Evolutionary conservation across 2,329 filamentous ascomycete genomes (phyloP).

Genomic region (Colletotrichum tanaceti): DNA sequence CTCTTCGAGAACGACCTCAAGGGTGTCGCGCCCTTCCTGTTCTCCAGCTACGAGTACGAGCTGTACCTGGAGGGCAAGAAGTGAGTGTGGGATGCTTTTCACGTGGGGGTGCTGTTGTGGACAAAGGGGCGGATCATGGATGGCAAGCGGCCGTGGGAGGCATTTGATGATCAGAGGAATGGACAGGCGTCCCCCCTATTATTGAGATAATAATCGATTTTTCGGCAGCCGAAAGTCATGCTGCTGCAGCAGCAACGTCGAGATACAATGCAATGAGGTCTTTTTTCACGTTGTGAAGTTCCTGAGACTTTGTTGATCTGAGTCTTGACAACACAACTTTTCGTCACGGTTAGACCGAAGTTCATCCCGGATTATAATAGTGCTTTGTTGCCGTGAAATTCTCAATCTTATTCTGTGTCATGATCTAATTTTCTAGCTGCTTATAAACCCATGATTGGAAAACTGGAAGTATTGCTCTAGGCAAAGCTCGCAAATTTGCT

Average conservation of each 20-base stretch:
- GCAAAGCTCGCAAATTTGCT: neutral
- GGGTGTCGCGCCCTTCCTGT: constrained; percentile 44
- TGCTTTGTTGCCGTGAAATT: no score
- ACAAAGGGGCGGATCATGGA: neutral
- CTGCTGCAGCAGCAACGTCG: no score
- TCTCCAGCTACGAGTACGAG: constrained; percentile 45
- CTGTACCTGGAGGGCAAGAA: constrained; percentile 36
- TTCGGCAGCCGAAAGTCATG: no score
- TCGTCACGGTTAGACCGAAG: no score
- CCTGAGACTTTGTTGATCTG: neutral
- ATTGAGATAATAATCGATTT: no score
- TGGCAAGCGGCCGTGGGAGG: no score
- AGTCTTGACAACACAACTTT: no score
- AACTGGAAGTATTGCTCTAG: no score
- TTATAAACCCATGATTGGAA: no score
- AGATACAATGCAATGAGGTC: no score
- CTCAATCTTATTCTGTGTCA: no score
- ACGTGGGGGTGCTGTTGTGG: neutral
- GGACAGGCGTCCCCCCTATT: neutral
- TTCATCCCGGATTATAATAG: no score
- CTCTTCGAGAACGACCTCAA: constrained; percentile 45
- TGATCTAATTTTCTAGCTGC: neutral
- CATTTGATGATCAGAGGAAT: neutral
- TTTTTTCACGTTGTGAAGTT: neutral
- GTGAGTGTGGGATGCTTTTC: neutral